phyloP scores from a whole-genome alignment of 2,329 filamentous ascomycete genomes.

The Sphaerulina populicola region DNA sequence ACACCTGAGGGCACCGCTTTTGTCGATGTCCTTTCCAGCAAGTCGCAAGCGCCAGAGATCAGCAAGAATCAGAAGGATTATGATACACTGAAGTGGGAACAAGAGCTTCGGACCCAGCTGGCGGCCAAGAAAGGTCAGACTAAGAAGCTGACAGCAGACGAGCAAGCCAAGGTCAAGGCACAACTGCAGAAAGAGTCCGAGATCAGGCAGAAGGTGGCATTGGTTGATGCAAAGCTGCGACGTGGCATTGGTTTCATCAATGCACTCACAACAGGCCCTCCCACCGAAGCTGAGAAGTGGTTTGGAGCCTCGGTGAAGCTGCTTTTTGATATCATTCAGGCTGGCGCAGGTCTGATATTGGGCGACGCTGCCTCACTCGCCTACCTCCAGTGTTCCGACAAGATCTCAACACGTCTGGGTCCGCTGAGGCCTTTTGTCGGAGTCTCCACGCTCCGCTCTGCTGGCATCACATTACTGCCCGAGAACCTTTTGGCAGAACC shows the following conservation, averaged over 20 bases:
- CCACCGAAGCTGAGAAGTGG: conserved; percentile 83
- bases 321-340: conserved; percentile 65
- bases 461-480: conserved; percentile 64
- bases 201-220: conserved; percentile 65
- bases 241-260: conserved; percentile 80
- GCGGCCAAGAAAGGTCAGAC: conserved; percentile 88
- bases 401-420: conserved; percentile 65
- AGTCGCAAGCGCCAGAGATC: conserved; percentile 58
- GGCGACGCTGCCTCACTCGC: conserved; percentile 69
- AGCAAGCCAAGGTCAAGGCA: conserved; percentile 80
- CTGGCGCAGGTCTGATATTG: conserved; percentile 71
- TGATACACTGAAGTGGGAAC: conserved; percentile 93
- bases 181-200: conserved; percentile 79
- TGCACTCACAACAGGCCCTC: conserved; percentile 73
- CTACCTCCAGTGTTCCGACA: conserved; percentile 71
- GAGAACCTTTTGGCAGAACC: conserved; percentile 67
- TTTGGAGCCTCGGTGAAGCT: conserved; percentile 71
- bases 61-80: conserved; percentile 93
- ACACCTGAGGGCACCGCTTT: conserved; percentile 83
- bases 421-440: conserved; percentile 74
- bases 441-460: conserved; percentile 71
- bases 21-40: conserved; percentile 82
- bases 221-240: conserved; percentile 61
- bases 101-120: conserved; percentile 75
- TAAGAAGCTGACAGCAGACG: conserved; percentile 84